Evolutionary conservation across 495 filamentous ascomycete genomes (phyloP).

Genomic region (Peziza echinospora): DNA sequence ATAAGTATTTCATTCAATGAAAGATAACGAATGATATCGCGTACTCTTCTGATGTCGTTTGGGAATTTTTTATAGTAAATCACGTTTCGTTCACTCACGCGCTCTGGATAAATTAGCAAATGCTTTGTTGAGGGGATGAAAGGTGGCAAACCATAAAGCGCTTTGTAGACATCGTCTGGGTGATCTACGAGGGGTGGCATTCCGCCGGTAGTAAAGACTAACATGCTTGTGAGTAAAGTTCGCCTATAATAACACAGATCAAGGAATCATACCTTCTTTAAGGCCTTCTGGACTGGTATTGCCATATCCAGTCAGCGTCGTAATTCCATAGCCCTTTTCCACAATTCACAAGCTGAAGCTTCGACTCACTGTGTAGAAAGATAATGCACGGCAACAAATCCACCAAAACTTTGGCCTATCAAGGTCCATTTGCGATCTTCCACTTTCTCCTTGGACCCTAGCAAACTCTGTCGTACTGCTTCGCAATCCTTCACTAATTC

Average conservation of each 20-base stretch:
- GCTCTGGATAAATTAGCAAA: constrained; percentile 19
- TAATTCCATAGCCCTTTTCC: not conserved
- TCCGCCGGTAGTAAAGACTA: constrained; percentile 60
- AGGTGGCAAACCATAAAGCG: constrained; percentile 28
- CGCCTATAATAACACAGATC: not conserved
- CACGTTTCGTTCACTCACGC: constrained; percentile 41
- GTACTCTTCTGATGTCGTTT: constrained; percentile 54
- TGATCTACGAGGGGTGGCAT: constrained; percentile 50
- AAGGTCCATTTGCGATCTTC: constrained; percentile 58
- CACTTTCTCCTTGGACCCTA: constrained; percentile 34
- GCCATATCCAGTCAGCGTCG: not conserved
- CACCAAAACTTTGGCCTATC: constrained; percentile 81
- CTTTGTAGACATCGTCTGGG: constrained; percentile 54
- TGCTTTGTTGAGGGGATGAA: not conserved
- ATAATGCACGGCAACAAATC: constrained; percentile 64
- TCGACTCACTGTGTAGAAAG: constrained; percentile 44
- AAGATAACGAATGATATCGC: constrained; percentile 41
- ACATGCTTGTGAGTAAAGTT: not conserved
- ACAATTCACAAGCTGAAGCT: too few relatives aligned
- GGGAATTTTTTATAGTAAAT: constrained; percentile 72
- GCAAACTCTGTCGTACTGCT: constrained; percentile 54
- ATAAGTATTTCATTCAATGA: constrained; percentile 33
- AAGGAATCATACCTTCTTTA: constrained; percentile 29
- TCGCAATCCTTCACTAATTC: constrained; percentile 58
- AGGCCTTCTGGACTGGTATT: constrained; percentile 42